phyloP scores from a whole-genome alignment of 768 basidiomycete genomes.

The Paxillus involutus region DNA sequence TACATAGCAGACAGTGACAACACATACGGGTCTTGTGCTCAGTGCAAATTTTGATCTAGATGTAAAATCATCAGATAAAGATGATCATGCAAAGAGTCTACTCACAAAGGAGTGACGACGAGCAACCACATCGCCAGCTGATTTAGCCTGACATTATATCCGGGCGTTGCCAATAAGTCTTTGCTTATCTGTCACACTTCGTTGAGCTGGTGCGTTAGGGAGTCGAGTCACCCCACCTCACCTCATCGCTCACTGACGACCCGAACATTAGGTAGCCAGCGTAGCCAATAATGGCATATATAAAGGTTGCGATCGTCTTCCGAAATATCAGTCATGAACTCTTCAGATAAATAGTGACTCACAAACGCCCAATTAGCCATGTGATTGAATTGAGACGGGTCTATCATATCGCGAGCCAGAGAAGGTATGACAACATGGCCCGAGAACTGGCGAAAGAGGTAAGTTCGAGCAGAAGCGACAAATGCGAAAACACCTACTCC shows the following conservation, averaged over 20 bases:
- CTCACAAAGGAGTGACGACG: slow-evolving; percentile 73
- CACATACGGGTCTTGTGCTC: slow-evolving; percentile 70
- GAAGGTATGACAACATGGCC: slow-evolving; percentile 93
- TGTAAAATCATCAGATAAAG: slow-evolving; percentile 13
- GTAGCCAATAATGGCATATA: slow-evolving; percentile 69
- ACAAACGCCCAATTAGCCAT: slow-evolving; percentile 91
- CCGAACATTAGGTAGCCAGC: slow-evolving; percentile 95
- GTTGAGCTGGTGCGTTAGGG: not conserved
- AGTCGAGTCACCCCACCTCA: slow-evolving; percentile 29
- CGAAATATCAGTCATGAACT: not conserved
- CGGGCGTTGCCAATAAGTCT: slow-evolving; percentile 71
- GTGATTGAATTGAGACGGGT: slow-evolving; percentile 74
- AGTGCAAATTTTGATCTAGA: slow-evolving; percentile 85
- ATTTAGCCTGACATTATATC: slow-evolving; percentile 73
- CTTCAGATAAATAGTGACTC: slow-evolving; percentile 26
- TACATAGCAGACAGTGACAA: not conserved
- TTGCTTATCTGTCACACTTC: slow-evolving; percentile 63
- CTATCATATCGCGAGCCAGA: slow-evolving; percentile 84
- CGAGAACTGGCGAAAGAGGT: slow-evolving; percentile 55
- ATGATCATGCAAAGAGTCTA: slow-evolving; percentile 9
- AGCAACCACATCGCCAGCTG: slow-evolving; percentile 82
- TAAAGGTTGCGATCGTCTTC: slow-evolving; percentile 60
- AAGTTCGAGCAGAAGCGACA: not conserved
- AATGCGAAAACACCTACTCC: slow-evolving; percentile 52
- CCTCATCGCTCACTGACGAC: slow-evolving; percentile 74